Conservation (phyloP, 2,329 filamentous ascomycete species). For the Fusarium dimerum region DNA sequence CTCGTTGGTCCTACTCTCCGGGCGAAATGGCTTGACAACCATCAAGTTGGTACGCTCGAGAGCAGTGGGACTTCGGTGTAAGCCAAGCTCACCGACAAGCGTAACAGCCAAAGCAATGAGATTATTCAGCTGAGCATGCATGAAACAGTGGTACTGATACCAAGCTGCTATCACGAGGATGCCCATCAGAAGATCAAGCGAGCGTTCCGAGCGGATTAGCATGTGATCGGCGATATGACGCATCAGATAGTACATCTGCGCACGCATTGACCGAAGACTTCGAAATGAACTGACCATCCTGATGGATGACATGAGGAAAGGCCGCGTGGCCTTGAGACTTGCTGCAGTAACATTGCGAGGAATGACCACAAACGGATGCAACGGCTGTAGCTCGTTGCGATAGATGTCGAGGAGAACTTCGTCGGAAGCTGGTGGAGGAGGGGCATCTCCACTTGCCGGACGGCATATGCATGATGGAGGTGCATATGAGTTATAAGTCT, state of each 20-base stretch:
- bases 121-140: slow-evolving; percentile 54
- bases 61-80: slow-evolving; percentile 43
- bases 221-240: slow-evolving; percentile 49
- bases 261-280: slow-evolving; percentile 48
- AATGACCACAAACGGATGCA: slow-evolving; percentile 51
- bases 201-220: slow-evolving; percentile 50
- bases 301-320: slow-evolving; percentile 52
- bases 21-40: slow-evolving; percentile 41
- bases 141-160: slow-evolving; percentile 57
- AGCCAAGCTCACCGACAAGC: slow-evolving; percentile 47
- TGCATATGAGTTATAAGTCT: slow-evolving; percentile 47
- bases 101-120: slow-evolving; percentile 50
- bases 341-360: slow-evolving; percentile 37
- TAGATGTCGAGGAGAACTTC: slow-evolving; percentile 48
- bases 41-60: slow-evolving; percentile 46
- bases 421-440: slow-evolving; percentile 45
- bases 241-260: slow-evolving; percentile 51
- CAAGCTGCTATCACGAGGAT: slow-evolving; percentile 51
- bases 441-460: slow-evolving; percentile 40
- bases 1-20: slow-evolving; percentile 47
- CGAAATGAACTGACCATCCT: slow-evolving; percentile 51
- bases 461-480: slow-evolving; percentile 50
- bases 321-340: slow-evolving; percentile 40
- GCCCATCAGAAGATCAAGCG: slow-evolving; percentile 50
- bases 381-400: slow-evolving; percentile 42